These are phyloP conservation scores for Fusarium chaquense DNA, from an alignment of 2,329 filamentous ascomycete genomes.

Conservation along the genomic window DNA sequence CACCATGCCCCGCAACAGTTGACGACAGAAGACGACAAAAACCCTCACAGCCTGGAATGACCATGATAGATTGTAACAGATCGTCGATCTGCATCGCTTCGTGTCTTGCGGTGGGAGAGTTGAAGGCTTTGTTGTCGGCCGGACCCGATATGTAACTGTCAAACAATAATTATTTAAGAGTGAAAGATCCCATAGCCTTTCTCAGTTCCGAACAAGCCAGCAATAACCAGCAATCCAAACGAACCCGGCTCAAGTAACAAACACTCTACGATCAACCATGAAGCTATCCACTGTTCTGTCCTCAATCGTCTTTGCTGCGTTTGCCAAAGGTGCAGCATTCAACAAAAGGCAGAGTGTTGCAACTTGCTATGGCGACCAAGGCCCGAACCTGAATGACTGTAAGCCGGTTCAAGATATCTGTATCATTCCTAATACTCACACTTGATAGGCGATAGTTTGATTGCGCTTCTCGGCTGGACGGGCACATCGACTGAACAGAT, in stretches of 20 bases:
- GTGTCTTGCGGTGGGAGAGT: no score
- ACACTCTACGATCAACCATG: rapidly evolving
- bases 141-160: neutral
- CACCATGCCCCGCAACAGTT: neutral
- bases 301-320: rapidly evolving
- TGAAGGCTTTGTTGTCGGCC: neutral
- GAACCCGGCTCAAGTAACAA: neutral
- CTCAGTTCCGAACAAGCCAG: rapidly evolving
- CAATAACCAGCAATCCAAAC: neutral
- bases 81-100: neutral
- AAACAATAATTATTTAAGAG: neutral
- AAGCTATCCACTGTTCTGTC: neutral
- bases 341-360: neutral
- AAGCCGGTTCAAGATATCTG: no score
- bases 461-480: neutral
- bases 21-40: neutral
- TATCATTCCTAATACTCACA: neutral
- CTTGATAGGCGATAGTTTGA: neutral
- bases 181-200: rapidly evolving
- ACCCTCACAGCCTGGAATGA: neutral
- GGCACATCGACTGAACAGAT: neutral
- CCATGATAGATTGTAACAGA: neutral
- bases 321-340: neutral
- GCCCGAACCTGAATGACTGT: neutral
- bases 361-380: neutral